These are phyloP conservation scores for Glebionis coronaria DNA, from an alignment of 129 eudicot genomes.

Conservation along the genomic window DNA sequence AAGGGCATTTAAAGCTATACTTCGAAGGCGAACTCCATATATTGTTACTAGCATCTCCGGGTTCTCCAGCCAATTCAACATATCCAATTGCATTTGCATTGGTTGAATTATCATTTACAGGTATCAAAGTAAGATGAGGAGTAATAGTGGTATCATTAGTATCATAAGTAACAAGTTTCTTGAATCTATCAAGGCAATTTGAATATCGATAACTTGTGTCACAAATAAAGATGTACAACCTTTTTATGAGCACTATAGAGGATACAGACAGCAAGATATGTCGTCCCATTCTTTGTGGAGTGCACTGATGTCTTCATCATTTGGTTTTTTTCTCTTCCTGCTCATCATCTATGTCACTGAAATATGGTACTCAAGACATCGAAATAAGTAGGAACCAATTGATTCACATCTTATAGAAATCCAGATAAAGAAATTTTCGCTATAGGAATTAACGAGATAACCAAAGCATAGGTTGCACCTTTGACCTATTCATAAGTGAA, in stretches of 20 bases:
- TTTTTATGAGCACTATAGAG: constrained; percentile 72
- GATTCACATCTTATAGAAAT: constrained; percentile 13
- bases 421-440: constrained; percentile 12
- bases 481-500: no score
- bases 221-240: constrained; percentile 91
- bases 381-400: constrained; percentile 37
- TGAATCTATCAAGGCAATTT: constrained; percentile 85
- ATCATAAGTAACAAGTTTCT: constrained; percentile 47
- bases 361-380: constrained; percentile 47
- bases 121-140: constrained; percentile 11
- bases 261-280: constrained; percentile 85
- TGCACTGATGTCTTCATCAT: constrained; percentile 53
- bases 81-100: constrained; percentile 27
- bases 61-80: constrained; percentile 34
- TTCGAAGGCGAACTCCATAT: constrained; percentile 21
- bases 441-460: neutral
- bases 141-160: constrained; percentile 24
- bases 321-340: constrained; percentile 74
- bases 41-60: constrained; percentile 19
- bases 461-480: neutral
- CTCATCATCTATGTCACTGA: constrained; percentile 78
- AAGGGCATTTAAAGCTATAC: constrained; percentile 61
- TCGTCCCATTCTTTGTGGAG: constrained; percentile 92
- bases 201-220: constrained; percentile 96
- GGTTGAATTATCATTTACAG: constrained; percentile 14